Evolutionary conservation across 495 filamentous ascomycete species (phyloP), one percentile per base, ranked within the genome.

Genomic region (Pseudevernia furfuracea): DNA sequence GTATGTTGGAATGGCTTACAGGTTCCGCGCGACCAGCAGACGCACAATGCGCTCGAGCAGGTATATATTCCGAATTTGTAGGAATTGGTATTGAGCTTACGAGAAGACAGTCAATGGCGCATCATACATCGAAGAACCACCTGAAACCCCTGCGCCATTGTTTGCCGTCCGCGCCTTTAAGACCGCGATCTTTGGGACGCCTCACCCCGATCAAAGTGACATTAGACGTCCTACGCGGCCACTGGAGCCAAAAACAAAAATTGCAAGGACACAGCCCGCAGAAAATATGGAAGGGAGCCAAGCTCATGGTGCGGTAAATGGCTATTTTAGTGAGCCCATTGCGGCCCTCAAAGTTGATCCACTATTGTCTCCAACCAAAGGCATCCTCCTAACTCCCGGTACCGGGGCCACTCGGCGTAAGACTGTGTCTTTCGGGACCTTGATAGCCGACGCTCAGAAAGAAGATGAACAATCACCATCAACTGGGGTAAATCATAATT

Each of bases 151-250:
- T 15, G 95, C 91, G 34, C 91, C 92, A 30, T 84, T 96, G 3
- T 97, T 98, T 77, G 93, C 92, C 17, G 84, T 94, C 63, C 91
- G 92, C 70, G 95, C 94, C 23, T 85, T 97, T 75, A 94, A 89
- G 70, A 92, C 89, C 62, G 92, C 89, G 23, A 73, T 98, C 43
- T 97, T 96, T 78, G 94, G 95, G 41, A 93, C 90, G 4, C 90
- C 91, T 23, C 60, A 70, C 58, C 56, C 59, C 52, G 57, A 64
- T 59, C 62, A 63, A 69, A 72, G 49, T 60, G 67, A 58, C 59
- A 48, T 43, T 4, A 58, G 32, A 53, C 43, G 8, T n/a, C 11
- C 4, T 30, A 41, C 19, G 28, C 48, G 61, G 23, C 32, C 34
- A 21, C 30, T 28, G 17, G 61, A 63, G 28, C 32, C 53, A 44